Percentiles rank a stretch among this genome's conserved stretches.
These are phyloP conservation scores for Serendipita sp. DNA, from an alignment of 768 basidiomycete genomes.

Conservation along the genomic window DNA sequence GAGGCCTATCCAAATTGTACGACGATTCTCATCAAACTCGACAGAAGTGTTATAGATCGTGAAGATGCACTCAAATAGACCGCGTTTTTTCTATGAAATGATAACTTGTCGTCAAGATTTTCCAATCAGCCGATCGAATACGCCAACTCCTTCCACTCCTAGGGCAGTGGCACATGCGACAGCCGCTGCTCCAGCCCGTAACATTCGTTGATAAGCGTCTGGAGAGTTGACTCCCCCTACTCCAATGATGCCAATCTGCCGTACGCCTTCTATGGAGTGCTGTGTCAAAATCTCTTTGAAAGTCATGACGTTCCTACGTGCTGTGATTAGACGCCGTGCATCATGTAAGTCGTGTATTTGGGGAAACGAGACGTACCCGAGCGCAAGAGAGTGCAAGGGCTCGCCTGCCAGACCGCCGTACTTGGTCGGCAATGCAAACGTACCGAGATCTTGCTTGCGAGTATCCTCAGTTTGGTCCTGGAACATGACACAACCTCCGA, in stretches of 20 bases:
- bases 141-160: constrained; percentile 26
- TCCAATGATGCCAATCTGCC: constrained; percentile 47
- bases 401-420: constrained; percentile 69
- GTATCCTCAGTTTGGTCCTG: constrained; percentile 21
- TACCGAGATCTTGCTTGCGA: constrained; percentile 3
- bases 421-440: constrained; percentile 46
- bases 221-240: constrained; percentile 65
- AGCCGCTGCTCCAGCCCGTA: constrained; percentile 52
- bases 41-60: constrained; percentile 81
- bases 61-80: constrained; percentile 75
- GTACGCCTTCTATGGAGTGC: constrained; percentile 27
- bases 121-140: constrained; percentile 19
- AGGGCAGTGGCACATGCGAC: constrained; percentile 49
- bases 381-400: constrained; percentile 52
- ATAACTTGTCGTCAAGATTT: constrained; percentile 27
- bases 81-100: background rate
- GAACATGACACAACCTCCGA: constrained; percentile 55
- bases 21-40: constrained; percentile 95
- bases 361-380: constrained; percentile 50
- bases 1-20: constrained; percentile 67
- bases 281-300: constrained; percentile 38
- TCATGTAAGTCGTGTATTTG: background rate
- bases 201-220: constrained; percentile 51
- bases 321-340: background rate
- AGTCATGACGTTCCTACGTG: constrained; percentile 22